Evolutionary conservation across 1,284 basidiomycete genomes (phyloP), one percentile per base, ranked within the genome.

Genomic region (Leccinum variabile): DNA sequence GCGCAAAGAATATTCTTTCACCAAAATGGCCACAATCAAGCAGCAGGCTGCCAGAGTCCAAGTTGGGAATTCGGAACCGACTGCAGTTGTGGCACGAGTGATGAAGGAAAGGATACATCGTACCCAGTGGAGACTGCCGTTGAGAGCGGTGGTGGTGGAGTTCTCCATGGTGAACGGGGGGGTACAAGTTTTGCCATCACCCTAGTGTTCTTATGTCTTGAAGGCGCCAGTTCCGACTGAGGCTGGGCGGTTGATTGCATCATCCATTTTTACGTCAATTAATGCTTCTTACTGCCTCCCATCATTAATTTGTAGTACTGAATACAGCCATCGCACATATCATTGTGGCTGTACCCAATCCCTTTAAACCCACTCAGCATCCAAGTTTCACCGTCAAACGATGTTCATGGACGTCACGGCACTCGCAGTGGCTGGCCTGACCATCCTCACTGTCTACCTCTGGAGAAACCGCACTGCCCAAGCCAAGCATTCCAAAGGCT

Each of bases 401-500:
- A 65, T 65, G 64, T 8, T 28, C 37, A 39, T 44, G 22, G 11
- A 52, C 7, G 13, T 35, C 35, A 13, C 35, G 35, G 13, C 52
- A 7, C 14, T 57, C 13, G 35, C 28, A 25, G 25, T 28, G 2
- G 25, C 56, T 8, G 22, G 28, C 30, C 35, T 66, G 13, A 4
- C 50, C 52, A 3, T 11, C 8, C 18, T 65, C 13, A 18, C 50
- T 10, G 8, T 66, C 16, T 63, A 59, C 14, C 35, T 65, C n/a
- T 65, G 64, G 64, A 63, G 39, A 52, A 57, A 22, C 7, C 39
- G 18, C 6, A 30, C 50, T 22, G 25, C 18, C 35, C 54, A 53
- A 13, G 25, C 54, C 22, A 44, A 59, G 33, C 61, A 41, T 50
- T 65, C 64, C 33, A 65, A 57, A 18, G 64, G 64, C n/a, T 56